These are phyloP conservation scores for Phytophthora uliginosa DNA, from an alignment of 352 stramenopile genomes.

Conservation along the genomic window DNA sequence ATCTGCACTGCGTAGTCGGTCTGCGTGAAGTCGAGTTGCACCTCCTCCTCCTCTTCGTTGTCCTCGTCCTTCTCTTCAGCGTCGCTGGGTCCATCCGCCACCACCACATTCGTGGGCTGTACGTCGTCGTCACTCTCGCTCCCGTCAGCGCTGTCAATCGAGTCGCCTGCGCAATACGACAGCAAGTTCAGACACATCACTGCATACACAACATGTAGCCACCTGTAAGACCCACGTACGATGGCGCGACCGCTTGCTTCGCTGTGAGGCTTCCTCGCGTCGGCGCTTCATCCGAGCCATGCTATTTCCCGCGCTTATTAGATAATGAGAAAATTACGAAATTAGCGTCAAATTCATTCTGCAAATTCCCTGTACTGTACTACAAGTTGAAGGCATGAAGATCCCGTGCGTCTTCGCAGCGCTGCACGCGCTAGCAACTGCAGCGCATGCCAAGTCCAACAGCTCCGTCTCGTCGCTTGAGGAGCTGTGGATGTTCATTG, in stretches of 20 bases:
- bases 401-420: background rate
- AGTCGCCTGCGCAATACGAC: conserved; percentile 28
- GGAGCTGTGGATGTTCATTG: conserved; percentile 32
- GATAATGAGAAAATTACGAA: no score
- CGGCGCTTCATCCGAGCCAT: conserved; percentile 47
- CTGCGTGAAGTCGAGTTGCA: conserved; percentile 81
- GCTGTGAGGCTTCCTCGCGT: conserved; percentile 39
- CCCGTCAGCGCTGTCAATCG: conserved; percentile 38
- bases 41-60: conserved; percentile 49
- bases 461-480: conserved; percentile 34
- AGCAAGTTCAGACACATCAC: background rate
- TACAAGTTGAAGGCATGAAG: conserved; percentile 19
- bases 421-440: conserved; percentile 6
- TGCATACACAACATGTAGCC: background rate
- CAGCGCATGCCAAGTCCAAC: conserved; percentile 21
- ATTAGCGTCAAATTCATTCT: no score
- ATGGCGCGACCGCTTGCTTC: conserved; percentile 46
- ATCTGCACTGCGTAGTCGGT: conserved; percentile 74
- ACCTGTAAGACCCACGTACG: conserved; percentile 29
- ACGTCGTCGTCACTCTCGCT: conserved; percentile 49
- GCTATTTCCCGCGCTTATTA: conserved; percentile 25
- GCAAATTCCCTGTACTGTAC: background rate
- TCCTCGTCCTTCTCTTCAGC: conserved; percentile 48
- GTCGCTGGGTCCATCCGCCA: conserved; percentile 33
- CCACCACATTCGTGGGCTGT: conserved; percentile 34